Evolutionary conservation across 2,329 filamentous ascomycete genomes (phyloP), one percentile per base, ranked within the genome.

Genomic region (Penicillium olsonii): DNA sequence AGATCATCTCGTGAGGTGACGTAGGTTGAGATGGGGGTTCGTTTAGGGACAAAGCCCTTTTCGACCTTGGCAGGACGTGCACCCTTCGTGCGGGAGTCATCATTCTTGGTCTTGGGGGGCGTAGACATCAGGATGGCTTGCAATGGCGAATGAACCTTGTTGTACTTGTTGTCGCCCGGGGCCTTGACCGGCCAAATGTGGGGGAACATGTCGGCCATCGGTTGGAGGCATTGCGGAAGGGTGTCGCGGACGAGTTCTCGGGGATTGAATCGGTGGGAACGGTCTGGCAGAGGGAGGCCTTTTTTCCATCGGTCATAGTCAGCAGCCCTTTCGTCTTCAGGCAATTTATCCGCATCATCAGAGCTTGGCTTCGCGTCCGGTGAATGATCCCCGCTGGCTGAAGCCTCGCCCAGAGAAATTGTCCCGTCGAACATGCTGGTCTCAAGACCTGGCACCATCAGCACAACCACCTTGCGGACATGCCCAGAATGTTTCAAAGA

Each of bases 401-500:
- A 11, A 14, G 48, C 46, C 18, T 73, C 66, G 37, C 77, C 75
- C 26, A 68, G 52, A 20, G 70, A 57, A 27, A 82, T 71, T 3
- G 71, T 74, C 29, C 82, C 79, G 68, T 87, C 83, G 73, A 97
- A 95, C 88, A 97, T 94, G 54, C 84, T 87, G 63, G 90, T 83
- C 66, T 97, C 92, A 19, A 99, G 74, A 0, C 94, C 94, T 10
- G 94, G 94, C 10, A 96, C 85, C 88, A 96, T 92, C 57, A 99
- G 75, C 34, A 89, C 83, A 24, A 97, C 92, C 24, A 95, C 87
- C 72, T 94, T 95, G 48, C 74, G 73, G 34, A 86, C 77, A 52
- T 76, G 73, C 15, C 69, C 71, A 37, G 79, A 79, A 63, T 84
- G 78, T 53, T 76, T 77, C 50, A 86, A 72, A 24, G 82, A 79